phyloP scores from a whole-genome alignment of 352 stramenopile species.

The Chrysophaeum taylorii region DNA sequence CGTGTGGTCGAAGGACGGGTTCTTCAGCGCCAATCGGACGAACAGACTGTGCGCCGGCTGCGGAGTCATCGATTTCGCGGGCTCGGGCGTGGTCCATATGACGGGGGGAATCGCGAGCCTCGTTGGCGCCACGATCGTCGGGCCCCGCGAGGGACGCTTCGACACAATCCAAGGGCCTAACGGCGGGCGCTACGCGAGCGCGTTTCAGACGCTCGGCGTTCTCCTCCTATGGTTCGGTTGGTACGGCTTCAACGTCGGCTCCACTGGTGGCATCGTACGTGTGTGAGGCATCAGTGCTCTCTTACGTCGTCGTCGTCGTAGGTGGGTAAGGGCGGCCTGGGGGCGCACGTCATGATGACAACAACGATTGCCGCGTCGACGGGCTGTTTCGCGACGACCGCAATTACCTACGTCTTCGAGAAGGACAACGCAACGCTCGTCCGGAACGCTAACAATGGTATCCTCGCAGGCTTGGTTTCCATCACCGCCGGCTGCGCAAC shows the following conservation, averaged over 20 bases:
- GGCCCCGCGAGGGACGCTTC: constrained; percentile 52
- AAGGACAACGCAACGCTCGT: constrained; percentile 27
- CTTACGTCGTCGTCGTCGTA: too few species aligned
- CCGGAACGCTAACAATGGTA: constrained; percentile 45
- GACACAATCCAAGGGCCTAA: constrained; percentile 25
- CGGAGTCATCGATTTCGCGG: constrained; percentile 58
- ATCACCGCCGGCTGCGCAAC: constrained; percentile 61
- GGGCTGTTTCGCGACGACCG: constrained; percentile 36
- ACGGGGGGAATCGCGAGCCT: constrained; percentile 50
- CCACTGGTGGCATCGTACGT: constrained; percentile 49
- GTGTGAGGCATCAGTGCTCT: too few species aligned
- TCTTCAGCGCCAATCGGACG: constrained; percentile 12
- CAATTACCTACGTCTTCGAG: constrained; percentile 25
- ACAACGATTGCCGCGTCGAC: constrained; percentile 55
- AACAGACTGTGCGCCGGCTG: constrained; percentile 26
- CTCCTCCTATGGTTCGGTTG: constrained; percentile 54
- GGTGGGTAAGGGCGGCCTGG: constrained; percentile 24
- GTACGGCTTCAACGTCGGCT: constrained; percentile 70
- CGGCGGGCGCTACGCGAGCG: background rate
- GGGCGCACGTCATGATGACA: constrained; percentile 51
- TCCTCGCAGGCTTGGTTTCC: constrained; percentile 56
- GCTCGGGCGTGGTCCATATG: constrained; percentile 53
- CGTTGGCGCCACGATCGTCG: constrained; percentile 43
- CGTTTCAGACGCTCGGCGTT: constrained; percentile 41
- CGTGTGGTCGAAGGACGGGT: constrained; percentile 32